These are phyloP conservation scores for Zizania palustris DNA, from an alignment of 202 grass and related monocot genomes.

Conservation along the genomic window DNA sequence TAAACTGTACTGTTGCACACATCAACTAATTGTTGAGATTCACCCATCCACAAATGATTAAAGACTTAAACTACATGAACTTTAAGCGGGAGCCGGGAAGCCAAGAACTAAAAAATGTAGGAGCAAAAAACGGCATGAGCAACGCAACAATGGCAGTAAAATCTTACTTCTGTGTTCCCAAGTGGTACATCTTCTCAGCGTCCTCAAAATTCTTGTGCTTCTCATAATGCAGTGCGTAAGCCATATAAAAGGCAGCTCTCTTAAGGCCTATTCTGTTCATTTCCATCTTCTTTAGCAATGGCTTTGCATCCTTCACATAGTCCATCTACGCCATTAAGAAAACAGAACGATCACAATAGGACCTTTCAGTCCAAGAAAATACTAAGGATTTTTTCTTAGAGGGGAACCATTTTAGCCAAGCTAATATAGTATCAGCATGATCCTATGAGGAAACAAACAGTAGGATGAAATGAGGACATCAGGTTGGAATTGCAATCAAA, in stretches of 20 bases:
- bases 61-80: slow-evolving; percentile 8
- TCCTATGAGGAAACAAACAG: not conserved
- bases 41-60: not conserved
- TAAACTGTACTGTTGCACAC: not conserved
- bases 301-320: slow-evolving; percentile 80
- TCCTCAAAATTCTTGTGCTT: slow-evolving; percentile 71
- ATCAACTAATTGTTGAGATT: not conserved
- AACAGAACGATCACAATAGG: not conserved
- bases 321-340: slow-evolving; percentile 65
- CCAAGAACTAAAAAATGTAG: not conserved
- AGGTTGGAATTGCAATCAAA: not conserved
- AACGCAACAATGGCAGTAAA: not conserved
- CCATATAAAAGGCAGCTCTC: slow-evolving; percentile 84
- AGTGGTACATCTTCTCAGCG: slow-evolving; percentile 72
- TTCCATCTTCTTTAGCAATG: slow-evolving; percentile 86
- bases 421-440: not conserved
- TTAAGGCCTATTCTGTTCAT: slow-evolving; percentile 72
- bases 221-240: slow-evolving; percentile 90
- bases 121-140: not conserved
- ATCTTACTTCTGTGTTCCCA: slow-evolving; percentile 76
- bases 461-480: not conserved
- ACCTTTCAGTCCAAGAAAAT: not conserved
- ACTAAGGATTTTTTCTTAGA: not conserved
- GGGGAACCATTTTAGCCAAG: not conserved
- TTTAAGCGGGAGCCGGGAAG: too few species aligned